These are phyloP conservation scores for Trichoderma sp. DNA, from an alignment of 2,329 filamentous ascomycete genomes.

Conservation along the genomic window DNA sequence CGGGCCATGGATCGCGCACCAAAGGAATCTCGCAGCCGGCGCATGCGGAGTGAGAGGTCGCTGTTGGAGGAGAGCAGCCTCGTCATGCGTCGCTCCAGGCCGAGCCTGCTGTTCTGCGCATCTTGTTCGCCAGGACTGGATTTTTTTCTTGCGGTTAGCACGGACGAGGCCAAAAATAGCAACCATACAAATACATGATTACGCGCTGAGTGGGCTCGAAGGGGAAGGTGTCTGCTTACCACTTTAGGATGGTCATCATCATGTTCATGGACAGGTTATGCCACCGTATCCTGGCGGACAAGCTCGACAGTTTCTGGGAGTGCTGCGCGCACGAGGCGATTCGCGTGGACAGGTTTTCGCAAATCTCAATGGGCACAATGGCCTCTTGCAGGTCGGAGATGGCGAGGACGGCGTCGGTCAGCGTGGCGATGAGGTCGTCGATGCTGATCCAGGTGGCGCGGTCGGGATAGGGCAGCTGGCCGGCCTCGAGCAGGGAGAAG, in stretches of 20 bases:
- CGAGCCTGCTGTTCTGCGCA: constrained; percentile 43
- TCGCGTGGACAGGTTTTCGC: constrained; percentile 18
- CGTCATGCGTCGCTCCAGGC: constrained; percentile 41
- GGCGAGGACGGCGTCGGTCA: constrained; percentile 45
- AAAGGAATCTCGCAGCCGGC: constrained; percentile 35
- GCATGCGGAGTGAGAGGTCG: constrained; percentile 40
- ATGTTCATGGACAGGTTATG: constrained; percentile 47
- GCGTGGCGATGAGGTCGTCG: constrained; percentile 42
- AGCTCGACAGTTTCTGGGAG: constrained; percentile 17
- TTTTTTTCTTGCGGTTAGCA: neutral
- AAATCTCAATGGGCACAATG: constrained; percentile 32
- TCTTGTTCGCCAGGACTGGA: constrained; percentile 43
- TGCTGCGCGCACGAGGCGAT: constrained; percentile 24
- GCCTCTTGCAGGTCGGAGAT: constrained; percentile 41
- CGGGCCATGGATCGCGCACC: constrained; percentile 30
- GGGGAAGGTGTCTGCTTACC: constrained; percentile 36
- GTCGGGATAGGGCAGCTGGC: constrained; percentile 42
- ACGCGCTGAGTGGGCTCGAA: neutral
- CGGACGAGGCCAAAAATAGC: neutral
- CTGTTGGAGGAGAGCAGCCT: constrained; percentile 44
- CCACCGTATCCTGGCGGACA: constrained; percentile 44
- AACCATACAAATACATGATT: neutral
- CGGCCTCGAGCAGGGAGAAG: constrained; percentile 41
- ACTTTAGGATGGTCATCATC: constrained; percentile 47
- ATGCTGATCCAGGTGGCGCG: constrained; percentile 43